Percentiles rank a stretch among this genome's conserved stretches.
Conservation (phyloP, 2,329 filamentous ascomycete genomes). For the Grosmannia serpens region DNA sequence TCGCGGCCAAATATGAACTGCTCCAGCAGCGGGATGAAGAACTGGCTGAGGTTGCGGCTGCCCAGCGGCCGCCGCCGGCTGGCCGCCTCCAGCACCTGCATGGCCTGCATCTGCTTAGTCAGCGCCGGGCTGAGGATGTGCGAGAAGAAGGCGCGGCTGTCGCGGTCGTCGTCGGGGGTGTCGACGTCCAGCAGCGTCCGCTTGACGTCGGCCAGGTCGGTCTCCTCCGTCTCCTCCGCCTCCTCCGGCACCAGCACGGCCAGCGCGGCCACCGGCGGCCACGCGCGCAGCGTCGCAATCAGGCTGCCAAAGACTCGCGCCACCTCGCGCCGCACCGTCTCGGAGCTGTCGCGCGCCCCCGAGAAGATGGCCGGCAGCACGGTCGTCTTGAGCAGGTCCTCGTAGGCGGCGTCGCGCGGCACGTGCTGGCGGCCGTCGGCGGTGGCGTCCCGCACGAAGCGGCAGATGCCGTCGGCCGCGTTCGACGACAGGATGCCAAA, state of each 20-base stretch:
- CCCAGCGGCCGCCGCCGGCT: constrained; percentile 50
- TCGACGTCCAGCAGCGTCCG: constrained; percentile 5
- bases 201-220: not conserved
- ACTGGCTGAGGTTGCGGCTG: constrained; percentile 69
- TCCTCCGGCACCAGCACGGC: constrained; percentile 47
- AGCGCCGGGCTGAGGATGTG: constrained; percentile 87
- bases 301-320: constrained; percentile 69
- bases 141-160: constrained; percentile 73
- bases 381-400: constrained; percentile 47
- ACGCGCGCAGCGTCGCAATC: constrained; percentile 57
- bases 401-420: constrained; percentile 25
- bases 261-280: constrained; percentile 65
- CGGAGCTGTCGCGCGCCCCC: constrained; percentile 67
- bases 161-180: constrained; percentile 4
- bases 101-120: constrained; percentile 70
- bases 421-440: constrained; percentile 23
- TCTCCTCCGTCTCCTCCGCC: constrained; percentile 39
- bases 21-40: constrained; percentile 85
- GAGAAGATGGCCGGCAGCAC: constrained; percentile 66
- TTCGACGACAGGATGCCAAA: constrained; percentile 71
- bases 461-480: constrained; percentile 67
- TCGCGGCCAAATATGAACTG: constrained; percentile 83
- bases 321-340: constrained; percentile 75
- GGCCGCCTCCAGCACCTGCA: constrained; percentile 63
- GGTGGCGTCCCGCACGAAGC: constrained; percentile 58